These are phyloP conservation scores for Omphalotus guepiniiformis DNA, from an alignment of 768 basidiomycete species.

Conservation along the genomic window DNA sequence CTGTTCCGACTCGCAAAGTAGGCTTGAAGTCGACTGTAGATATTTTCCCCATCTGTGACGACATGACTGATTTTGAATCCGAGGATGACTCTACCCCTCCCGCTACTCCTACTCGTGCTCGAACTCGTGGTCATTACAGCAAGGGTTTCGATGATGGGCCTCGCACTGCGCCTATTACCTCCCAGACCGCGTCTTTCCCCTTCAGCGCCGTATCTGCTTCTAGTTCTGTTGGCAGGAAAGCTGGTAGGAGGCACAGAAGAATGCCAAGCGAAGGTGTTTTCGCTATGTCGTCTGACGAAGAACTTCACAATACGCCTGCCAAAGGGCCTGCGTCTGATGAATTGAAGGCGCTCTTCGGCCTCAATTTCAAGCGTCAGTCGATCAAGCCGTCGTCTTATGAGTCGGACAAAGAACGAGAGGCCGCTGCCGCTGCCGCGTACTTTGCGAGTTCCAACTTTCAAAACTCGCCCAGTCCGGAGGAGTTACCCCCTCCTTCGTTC, in stretches of 20 bases:
- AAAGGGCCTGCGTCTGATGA: conserved; percentile 24
- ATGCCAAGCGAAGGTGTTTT: conserved; percentile 75
- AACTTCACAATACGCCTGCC: conserved; percentile 37
- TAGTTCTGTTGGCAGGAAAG: conserved; percentile 27
- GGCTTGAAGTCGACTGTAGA: conserved; percentile 26
- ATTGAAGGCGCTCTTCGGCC: conserved; percentile 24
- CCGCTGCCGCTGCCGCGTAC: conserved; percentile 36
- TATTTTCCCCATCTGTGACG: conserved; percentile 71
- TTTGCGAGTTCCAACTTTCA: conserved; percentile 83
- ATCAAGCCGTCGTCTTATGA: conserved; percentile 18
- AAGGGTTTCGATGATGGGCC: conserved; percentile 35
- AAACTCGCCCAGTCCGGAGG: conserved; percentile 83
- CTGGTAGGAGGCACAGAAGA: conserved; percentile 44
- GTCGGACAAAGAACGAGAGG: conserved; percentile 28
- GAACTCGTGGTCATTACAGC: conserved; percentile 15
- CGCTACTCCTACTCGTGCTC: conserved; percentile 51
- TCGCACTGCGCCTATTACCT: conserved; percentile 48
- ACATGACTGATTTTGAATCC: conserved; percentile 48
- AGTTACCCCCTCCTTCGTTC: conserved; percentile 67
- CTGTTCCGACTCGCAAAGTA: conserved; percentile 33
- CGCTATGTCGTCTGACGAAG: conserved; percentile 71
- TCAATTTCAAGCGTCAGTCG: conserved; percentile 21
- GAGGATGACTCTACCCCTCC: conserved; percentile 38
- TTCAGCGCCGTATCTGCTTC: conserved; percentile 39
- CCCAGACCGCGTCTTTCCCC: conserved; percentile 30